Percentiles rank a stretch among this genome's conserved stretches.
Conservation (phyloP, 176 grass and related monocot genomes). For the Oropetium thomaeum region DNA sequence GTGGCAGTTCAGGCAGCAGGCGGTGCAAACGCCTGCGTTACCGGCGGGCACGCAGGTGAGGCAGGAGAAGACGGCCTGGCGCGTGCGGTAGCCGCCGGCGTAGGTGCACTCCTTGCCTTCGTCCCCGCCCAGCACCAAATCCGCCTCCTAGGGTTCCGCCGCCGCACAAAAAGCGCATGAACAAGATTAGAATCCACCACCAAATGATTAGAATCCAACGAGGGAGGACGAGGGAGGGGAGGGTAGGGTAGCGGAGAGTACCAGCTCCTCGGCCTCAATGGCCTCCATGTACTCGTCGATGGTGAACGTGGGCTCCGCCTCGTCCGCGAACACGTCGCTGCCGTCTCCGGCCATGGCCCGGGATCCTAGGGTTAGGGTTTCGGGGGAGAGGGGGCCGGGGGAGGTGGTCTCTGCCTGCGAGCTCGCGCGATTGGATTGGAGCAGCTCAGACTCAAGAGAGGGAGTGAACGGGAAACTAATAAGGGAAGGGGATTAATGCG, state of each 20-base stretch:
- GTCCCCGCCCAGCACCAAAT: constrained; percentile 93
- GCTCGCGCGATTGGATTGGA: neutral
- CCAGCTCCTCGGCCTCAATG: constrained; percentile 87
- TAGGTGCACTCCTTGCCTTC: constrained; percentile 98
- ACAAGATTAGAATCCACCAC: neutral
- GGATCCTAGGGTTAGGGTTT: constrained; percentile 26
- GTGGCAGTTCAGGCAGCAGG: constrained; percentile 91
- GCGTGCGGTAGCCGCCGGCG: constrained; percentile 73
- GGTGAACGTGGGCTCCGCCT: constrained; percentile 56
- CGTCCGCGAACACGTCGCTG: constrained; percentile 57
- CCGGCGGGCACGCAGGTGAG: constrained; percentile 82
- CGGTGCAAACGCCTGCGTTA: constrained; percentile 82
- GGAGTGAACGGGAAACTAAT: neutral
- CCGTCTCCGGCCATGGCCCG: constrained; percentile 46
- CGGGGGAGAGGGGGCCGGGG: neutral
- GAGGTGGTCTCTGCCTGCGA: neutral
- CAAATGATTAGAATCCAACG: neutral
- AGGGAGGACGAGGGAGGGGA: neutral
- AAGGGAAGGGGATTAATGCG: neutral
- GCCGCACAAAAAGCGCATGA: neutral
- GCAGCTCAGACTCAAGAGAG: neutral
- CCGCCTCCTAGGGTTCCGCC: constrained; percentile 61
- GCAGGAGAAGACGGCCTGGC: constrained; percentile 98
- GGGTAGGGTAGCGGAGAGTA: constrained; percentile 29
- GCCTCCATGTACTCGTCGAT: constrained; percentile 86